Conservation (phyloP, 176 grass and related monocot genomes). For the Avena atlantica region DNA sequence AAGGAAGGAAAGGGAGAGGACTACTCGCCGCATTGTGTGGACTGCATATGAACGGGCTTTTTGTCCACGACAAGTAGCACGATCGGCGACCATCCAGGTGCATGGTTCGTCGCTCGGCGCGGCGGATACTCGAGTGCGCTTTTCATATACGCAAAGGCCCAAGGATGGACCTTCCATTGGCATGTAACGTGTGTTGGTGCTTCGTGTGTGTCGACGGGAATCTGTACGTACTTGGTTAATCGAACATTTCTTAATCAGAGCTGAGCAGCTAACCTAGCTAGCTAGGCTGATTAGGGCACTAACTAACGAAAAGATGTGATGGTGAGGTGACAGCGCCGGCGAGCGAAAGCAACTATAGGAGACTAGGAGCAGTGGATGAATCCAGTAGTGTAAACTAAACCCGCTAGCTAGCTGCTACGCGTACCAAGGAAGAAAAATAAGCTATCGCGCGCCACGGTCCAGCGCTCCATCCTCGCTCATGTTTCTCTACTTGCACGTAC, state of each 20-base stretch:
- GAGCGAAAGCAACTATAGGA: neutral
- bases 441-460: too few relatives aligned
- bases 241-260: neutral
- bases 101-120: neutral
- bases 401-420: neutral
- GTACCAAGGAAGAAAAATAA: too few relatives aligned
- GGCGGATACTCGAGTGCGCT: neutral
- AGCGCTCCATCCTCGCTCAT: too few relatives aligned
- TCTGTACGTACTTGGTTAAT: neutral
- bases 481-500: too few relatives aligned
- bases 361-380: neutral
- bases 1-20: neutral
- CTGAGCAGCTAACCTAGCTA: neutral
- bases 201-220: neutral
- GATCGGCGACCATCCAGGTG: constrained; percentile 10
- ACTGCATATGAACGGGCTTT: neutral
- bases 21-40: neutral
- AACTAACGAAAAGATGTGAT: neutral
- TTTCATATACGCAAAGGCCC: constrained; percentile 27
- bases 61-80: constrained; percentile 10
- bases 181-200: neutral
- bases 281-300: neutral
- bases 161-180: neutral
- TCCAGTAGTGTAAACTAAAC: too few relatives aligned
- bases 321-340: neutral